Evolutionary conservation across 2,329 filamentous ascomycete genomes (phyloP).

Genomic region (Aureobasidium sp.): DNA sequence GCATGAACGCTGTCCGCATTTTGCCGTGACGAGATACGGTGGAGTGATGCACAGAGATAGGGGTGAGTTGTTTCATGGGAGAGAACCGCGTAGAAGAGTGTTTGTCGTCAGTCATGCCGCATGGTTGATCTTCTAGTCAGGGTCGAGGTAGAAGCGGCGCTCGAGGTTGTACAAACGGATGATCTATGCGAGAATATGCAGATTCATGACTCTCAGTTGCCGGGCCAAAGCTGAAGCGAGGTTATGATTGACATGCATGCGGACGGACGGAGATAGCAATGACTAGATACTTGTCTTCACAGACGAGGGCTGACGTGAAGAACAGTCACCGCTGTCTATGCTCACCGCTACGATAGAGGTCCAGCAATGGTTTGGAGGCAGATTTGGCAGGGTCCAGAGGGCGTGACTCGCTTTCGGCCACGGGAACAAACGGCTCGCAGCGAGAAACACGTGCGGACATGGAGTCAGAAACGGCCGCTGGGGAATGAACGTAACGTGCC

Average conservation of each 20-base stretch:
- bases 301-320: not conserved
- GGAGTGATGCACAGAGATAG: not conserved
- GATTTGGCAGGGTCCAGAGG: not conserved
- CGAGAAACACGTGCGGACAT: not conserved
- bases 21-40: not conserved
- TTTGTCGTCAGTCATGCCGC: not conserved
- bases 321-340: not conserved
- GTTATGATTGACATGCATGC: slow-evolving; percentile 7
- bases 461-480: slow-evolving; percentile 4
- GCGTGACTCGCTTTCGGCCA: not conserved
- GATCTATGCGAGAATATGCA: not conserved
- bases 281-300: slow-evolving; percentile 7
- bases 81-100: not conserved
- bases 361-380: not conserved
- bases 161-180: not conserved
- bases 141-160: not conserved
- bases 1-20: not conserved
- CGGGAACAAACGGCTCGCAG: not conserved
- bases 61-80: not conserved
- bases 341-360: not conserved
- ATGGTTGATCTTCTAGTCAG: not conserved
- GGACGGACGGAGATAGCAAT: not conserved
- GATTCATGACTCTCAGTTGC: not conserved
- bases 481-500: slow-evolving; percentile 5
- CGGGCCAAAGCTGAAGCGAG: not conserved